Evolutionary conservation across 179 eudicot species (phyloP).

Genomic region (Carnegiea gigantea): DNA sequence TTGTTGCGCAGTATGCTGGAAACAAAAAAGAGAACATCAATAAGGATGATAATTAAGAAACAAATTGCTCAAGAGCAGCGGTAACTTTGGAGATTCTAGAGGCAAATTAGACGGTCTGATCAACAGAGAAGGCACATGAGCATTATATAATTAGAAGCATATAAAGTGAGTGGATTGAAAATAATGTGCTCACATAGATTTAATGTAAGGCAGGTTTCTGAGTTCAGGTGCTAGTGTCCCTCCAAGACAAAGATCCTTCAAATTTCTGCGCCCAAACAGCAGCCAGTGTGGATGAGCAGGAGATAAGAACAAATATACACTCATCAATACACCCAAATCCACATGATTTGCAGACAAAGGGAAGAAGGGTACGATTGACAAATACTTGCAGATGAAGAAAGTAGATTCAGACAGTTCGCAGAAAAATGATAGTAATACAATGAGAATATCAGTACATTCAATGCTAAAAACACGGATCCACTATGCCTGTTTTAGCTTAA

Average conservation of each 20-base stretch:
- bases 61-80: not conserved
- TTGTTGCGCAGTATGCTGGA: slow-evolving; percentile 69
- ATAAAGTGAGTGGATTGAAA: not conserved
- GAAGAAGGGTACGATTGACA: too few species aligned
- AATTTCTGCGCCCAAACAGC: slow-evolving; percentile 41
- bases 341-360: too few species aligned
- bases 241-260: slow-evolving; percentile 63
- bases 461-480: too few species aligned
- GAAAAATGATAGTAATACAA: too few species aligned
- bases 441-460: too few species aligned
- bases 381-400: too few species aligned
- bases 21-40: slow-evolving; percentile 13
- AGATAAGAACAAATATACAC: not conserved
- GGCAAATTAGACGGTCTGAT: not conserved
- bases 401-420: too few species aligned
- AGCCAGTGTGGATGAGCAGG: not conserved
- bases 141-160: too few species aligned
- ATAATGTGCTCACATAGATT: slow-evolving; percentile 52
- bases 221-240: slow-evolving; percentile 71
- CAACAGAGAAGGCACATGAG: not conserved
- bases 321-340: not conserved
- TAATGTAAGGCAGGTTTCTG: slow-evolving; percentile 52
- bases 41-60: not conserved
- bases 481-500: too few species aligned
- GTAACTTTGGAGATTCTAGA: not conserved